These are phyloP conservation scores for Leishmania arabica DNA, from an alignment of 208 protist species.

Conservation along the genomic window DNA sequence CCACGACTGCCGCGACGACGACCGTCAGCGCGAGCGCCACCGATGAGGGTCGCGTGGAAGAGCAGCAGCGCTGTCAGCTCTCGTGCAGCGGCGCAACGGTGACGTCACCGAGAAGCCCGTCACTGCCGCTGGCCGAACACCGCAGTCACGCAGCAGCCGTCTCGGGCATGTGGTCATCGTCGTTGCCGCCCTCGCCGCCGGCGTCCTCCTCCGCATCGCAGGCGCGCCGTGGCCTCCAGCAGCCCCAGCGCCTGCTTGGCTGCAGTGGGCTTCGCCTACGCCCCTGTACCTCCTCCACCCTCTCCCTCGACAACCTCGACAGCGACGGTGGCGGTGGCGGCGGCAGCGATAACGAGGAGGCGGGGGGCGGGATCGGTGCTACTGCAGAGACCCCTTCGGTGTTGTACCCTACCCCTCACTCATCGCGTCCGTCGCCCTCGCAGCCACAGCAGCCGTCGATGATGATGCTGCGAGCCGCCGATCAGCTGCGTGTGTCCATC, in stretches of 20 bases:
- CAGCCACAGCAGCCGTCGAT: conserved; percentile 11
- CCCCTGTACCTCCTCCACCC: background rate
- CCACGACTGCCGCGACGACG: conserved; percentile 14
- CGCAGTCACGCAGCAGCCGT: background rate
- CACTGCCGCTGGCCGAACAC: background rate
- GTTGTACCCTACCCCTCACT: conserved; percentile 5
- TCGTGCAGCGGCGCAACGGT: background rate
- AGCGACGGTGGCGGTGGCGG: background rate
- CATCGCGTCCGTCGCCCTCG: conserved; percentile 14
- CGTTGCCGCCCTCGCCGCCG: background rate
- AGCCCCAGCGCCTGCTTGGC: background rate
- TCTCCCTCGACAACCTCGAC: conserved; percentile 3
- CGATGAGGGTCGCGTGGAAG: conserved; percentile 2
- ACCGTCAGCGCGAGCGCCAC: background rate
- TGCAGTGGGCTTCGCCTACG: background rate
- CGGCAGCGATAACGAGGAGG: conserved; percentile 1
- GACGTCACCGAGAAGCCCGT: background rate
- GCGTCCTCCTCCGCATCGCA: background rate
- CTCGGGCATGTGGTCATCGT: background rate
- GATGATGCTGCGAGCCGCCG: conserved; percentile 26
- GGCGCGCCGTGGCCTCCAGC: background rate
- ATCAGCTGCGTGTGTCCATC: conserved; percentile 14
- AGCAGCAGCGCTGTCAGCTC: background rate
- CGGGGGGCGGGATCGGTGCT: background rate
- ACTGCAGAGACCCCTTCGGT: background rate